These are phyloP conservation scores for Sporothrix pallida DNA, from an alignment of 2,329 filamentous ascomycete species.

Conservation along the genomic window DNA sequence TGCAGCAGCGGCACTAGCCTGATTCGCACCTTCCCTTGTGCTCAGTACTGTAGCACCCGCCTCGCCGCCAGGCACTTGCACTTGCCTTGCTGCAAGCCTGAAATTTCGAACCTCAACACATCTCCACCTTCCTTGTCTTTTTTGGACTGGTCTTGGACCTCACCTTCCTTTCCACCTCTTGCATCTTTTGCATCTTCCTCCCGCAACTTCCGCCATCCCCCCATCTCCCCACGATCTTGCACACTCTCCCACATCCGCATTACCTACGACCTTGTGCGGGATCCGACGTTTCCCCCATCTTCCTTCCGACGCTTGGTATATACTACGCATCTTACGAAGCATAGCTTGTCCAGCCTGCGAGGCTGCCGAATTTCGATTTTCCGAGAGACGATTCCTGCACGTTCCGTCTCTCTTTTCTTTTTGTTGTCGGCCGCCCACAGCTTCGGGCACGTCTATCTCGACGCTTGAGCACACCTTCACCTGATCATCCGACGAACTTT, in stretches of 20 bases:
- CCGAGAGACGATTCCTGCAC: conserved; percentile 32
- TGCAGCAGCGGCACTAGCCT: conserved; percentile 11
- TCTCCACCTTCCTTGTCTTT: conserved; percentile 25
- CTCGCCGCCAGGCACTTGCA: conserved; percentile 14
- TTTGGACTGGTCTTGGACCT: background rate
- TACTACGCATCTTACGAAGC: too few relatives aligned
- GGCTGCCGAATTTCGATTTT: conserved; percentile 26
- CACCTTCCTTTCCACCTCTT: background rate
- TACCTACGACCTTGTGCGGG: too few relatives aligned
- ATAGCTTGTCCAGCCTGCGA: background rate
- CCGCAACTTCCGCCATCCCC: background rate
- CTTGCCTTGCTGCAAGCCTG: conserved; percentile 15
- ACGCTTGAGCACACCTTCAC: too few relatives aligned
- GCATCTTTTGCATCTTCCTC: too few relatives aligned
- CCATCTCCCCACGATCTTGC: background rate
- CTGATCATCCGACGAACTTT: background rate
- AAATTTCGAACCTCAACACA: conserved; percentile 28
- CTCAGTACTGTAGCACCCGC: background rate
- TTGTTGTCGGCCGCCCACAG: conserved; percentile 13
- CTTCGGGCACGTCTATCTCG: background rate
- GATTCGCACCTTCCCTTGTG: conserved; percentile 19
- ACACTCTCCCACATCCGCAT: too few relatives aligned
- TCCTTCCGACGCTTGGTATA: too few relatives aligned
- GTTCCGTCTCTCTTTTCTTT: conserved; percentile 8
- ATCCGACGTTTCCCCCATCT: too few relatives aligned